Conservation (phyloP, 148 eudicot genomes). For the Arbutus unedo region DNA sequence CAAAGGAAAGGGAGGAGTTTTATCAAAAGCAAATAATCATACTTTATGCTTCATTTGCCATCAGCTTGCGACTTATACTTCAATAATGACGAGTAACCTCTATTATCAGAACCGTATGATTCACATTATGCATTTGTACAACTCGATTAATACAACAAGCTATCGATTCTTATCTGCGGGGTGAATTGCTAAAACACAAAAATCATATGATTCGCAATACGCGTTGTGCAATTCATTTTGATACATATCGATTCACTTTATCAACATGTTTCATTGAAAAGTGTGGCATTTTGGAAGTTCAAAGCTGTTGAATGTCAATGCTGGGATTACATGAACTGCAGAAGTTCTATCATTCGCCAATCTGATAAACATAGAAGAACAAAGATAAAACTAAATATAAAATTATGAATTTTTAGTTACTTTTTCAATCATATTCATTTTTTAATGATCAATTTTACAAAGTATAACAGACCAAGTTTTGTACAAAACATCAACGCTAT, state of each 20-base stretch:
- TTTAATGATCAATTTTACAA: neutral
- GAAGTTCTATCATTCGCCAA: neutral
- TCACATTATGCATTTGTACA: too few relatives aligned
- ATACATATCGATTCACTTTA: neutral
- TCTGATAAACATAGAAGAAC: neutral
- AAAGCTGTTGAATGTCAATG: neutral
- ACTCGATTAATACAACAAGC: neutral
- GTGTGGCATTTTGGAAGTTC: neutral
- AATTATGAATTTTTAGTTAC: neutral
- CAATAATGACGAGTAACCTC: neutral
- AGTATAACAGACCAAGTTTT: neutral
- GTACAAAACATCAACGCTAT: neutral
- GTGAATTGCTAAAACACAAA: neutral
- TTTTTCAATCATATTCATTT: neutral
- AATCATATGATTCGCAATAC: neutral
- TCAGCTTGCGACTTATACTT: neutral
- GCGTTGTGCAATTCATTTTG: neutral
- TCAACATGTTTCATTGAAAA: neutral
- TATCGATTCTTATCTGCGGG: neutral
- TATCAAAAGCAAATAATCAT: neutral
- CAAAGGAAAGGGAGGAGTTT: neutral
- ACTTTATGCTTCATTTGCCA: neutral
- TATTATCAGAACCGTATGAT: neutral
- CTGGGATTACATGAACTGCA: neutral
- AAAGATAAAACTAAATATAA: neutral